Base-by-base conservation (phyloP, 2,329 filamentous ascomycete species). In the Elsinoe australis region DNA sequence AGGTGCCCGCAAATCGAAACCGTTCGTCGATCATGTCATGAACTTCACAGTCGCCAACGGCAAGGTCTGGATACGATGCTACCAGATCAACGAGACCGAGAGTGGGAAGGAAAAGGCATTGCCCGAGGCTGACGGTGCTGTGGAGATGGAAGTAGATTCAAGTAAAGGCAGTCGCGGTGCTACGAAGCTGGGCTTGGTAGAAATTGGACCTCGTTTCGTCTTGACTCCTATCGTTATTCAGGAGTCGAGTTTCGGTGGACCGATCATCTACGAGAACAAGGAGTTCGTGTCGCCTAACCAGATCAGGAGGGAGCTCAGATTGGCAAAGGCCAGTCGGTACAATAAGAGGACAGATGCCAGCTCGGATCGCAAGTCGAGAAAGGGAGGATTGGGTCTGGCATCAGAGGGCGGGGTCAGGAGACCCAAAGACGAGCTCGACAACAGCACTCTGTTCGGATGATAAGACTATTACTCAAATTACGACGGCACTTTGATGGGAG, bases 241-340 rank as follows among this genome's bases (percentile, higher is more conserved):
- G 58, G 92, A 98, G 65, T 88, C 87, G 34, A 89, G 85, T 52
- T 96, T 98, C 58, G 90, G 90, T 47, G 92, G 92, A 0, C 90
- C 92, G 2, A 87, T 96, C 55, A 94, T 98, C 61, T 98, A 94
- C 70, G 87, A 96, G 73, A 96, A 96, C 72, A 92, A 87, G 74
- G 84, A 95, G 65, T 98, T 95, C 60, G 86, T 98, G 47, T 92
- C 85, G 56, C 92, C 92, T 7, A 98, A 98, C 77, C 87, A 95
- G 69, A 80, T 96, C 54, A 77, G 92, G 56, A 75, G 87, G 32
- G 92, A 96, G 54, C 67, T 94, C 57, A 75, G 87, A 57, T 73
- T 79, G 67, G 73, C 77, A 57, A 88, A 87, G 72, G 87, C 89
- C 0, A 77, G 79, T 41, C 80, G 80, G 56, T 90, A 94, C 70